Conservation (phyloP, 2,329 filamentous ascomycete species). For the Thielaviopsis euricoi region DNA sequence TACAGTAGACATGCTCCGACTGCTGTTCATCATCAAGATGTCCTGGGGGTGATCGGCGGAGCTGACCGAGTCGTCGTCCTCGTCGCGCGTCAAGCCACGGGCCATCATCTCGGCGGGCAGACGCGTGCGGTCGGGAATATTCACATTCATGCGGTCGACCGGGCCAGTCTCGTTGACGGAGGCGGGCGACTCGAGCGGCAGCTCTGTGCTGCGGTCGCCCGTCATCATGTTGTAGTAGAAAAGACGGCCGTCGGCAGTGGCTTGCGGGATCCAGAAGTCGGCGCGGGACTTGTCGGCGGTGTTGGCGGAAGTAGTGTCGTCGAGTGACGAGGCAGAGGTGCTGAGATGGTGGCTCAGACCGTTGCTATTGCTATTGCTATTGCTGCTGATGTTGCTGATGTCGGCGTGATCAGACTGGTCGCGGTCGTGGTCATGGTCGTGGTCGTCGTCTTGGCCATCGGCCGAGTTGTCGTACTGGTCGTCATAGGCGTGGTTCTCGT, state of each 20-base stretch:
- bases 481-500: slow-evolving; percentile 50
- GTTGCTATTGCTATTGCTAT: too few relatives aligned
- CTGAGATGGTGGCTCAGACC: too few relatives aligned
- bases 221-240: slow-evolving; percentile 99
- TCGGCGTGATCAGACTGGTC: too few relatives aligned
- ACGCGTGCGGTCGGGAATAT: slow-evolving; percentile 75
- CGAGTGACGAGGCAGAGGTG: slow-evolving; percentile 32
- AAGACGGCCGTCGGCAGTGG: slow-evolving; percentile 76
- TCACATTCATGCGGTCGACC: slow-evolving; percentile 73
- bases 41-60: not conserved
- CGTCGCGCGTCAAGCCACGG: slow-evolving; percentile 61
- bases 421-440: slow-evolving; percentile 25
- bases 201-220: slow-evolving; percentile 82
- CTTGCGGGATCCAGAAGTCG: slow-evolving; percentile 97
- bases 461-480: slow-evolving; percentile 51
- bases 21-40: too few relatives aligned
- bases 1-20: not conserved
- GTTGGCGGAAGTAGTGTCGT: slow-evolving; percentile 36
- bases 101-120: slow-evolving; percentile 86
- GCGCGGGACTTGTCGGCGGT: slow-evolving; percentile 58
- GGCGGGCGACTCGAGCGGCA: slow-evolving; percentile 80
- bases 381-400: too few relatives aligned
- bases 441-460: slow-evolving; percentile 48
- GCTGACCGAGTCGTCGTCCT: slow-evolving; percentile 65
- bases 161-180: slow-evolving; percentile 70